Evolutionary conservation across 345 rosid genomes (phyloP).

Genomic region (Turnera subulata): DNA sequence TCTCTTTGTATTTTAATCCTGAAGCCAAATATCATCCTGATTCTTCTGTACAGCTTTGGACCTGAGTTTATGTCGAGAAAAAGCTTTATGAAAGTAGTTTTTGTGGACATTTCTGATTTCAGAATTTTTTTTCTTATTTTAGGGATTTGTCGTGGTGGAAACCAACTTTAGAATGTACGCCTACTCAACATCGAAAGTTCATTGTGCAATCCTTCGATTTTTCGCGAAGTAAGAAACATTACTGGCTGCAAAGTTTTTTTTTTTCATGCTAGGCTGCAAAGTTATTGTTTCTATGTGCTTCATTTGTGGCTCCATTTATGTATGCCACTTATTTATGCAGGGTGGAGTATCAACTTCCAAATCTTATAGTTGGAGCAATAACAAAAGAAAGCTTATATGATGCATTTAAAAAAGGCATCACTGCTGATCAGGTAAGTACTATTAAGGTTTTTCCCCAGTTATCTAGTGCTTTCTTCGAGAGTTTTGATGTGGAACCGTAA

Average conservation of each 20-base stretch:
- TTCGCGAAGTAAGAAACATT: slow-evolving; percentile 61
- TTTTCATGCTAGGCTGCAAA: background rate
- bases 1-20: background rate
- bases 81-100: background rate
- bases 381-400: slow-evolving; percentile 83
- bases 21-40: background rate
- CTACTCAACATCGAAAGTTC: slow-evolving; percentile 92
- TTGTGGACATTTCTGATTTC: background rate
- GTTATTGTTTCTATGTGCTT: background rate
- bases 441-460: background rate
- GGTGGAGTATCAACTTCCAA: slow-evolving; percentile 93
- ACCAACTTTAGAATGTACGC: slow-evolving; percentile 91
- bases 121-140: slow-evolving; percentile 18
- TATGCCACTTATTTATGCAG: slow-evolving; percentile 39
- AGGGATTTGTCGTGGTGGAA: slow-evolving; percentile 95
- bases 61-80: background rate
- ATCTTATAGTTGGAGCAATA: slow-evolving; percentile 84
- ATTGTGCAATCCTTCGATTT: slow-evolving; percentile 83
- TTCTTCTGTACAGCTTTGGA: background rate
- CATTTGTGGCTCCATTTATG: background rate
- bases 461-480: background rate
- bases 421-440: slow-evolving; percentile 66
- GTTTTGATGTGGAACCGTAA: background rate
- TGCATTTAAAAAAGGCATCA: slow-evolving; percentile 93
- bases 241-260: background rate